Evolutionary conservation across 2,329 filamentous ascomycete genomes (phyloP).

Genomic region (Diaporthe sp.): DNA sequence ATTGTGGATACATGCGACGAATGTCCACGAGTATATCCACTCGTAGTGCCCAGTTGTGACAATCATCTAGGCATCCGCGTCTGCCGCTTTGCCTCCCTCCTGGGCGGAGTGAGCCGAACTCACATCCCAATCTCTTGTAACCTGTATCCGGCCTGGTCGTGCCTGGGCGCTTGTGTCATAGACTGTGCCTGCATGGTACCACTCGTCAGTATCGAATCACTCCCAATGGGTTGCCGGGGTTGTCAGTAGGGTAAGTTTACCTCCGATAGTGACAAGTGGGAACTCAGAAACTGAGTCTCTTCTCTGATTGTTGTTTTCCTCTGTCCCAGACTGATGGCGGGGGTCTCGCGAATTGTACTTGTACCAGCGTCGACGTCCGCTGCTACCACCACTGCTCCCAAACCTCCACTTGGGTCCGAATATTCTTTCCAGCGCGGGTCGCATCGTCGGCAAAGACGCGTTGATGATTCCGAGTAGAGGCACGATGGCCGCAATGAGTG

Average conservation of each 20-base stretch:
- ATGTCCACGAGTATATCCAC: background rate
- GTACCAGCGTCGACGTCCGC: background rate
- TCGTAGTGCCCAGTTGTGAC: background rate
- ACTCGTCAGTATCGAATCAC: background rate
- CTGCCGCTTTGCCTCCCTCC: background rate
- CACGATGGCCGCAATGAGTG: conserved; percentile 18
- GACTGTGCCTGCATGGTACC: background rate
- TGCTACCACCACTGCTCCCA: background rate
- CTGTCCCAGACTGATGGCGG: background rate
- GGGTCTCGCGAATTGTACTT: background rate
- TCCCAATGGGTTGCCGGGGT: background rate
- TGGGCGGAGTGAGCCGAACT: background rate
- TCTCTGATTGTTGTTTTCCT: conserved; percentile 6
- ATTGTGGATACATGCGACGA: background rate
- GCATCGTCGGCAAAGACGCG: conserved; percentile 5
- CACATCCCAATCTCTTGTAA: conserved; percentile 9
- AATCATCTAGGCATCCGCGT: background rate
- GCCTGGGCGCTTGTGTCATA: background rate
- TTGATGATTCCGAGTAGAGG: conserved; percentile 24
- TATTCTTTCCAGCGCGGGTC: background rate
- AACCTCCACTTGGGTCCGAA: background rate
- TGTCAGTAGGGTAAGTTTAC: background rate
- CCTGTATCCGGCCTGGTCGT: background rate
- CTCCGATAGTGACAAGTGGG: conserved; percentile 21
- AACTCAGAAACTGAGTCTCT: background rate